phyloP scores from a whole-genome alignment of 2,329 filamentous ascomycete genomes.

The Didymella arachidicola region DNA sequence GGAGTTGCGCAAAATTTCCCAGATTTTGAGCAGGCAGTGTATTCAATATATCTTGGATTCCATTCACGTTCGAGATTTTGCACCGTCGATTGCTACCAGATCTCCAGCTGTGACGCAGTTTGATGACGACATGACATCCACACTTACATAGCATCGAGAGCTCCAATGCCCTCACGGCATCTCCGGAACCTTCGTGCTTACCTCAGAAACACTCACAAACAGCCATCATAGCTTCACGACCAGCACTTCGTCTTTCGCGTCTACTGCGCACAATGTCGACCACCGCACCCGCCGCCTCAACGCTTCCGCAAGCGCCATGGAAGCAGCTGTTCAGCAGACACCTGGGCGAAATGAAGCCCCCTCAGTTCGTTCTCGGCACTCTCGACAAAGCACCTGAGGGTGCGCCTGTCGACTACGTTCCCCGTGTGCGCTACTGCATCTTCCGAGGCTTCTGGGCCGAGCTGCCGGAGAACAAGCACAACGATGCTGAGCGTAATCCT shows the following conservation, averaged over 20 bases:
- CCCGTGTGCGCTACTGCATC: conserved; percentile 78
- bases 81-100: conserved; percentile 6
- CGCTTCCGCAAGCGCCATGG: conserved; percentile 60
- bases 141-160: conserved; percentile 10
- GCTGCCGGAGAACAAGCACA: conserved; percentile 75
- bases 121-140: conserved; percentile 20
- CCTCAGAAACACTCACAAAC: conserved; percentile 10
- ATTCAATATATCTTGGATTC: too few species aligned
- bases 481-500: conserved; percentile 76
- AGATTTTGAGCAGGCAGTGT: neutral
- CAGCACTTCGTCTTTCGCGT: conserved; percentile 47
- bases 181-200: neutral
- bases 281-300: conserved; percentile 50
- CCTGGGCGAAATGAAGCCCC: conserved; percentile 57
- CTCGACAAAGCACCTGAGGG: conserved; percentile 54
- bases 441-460: conserved; percentile 84
- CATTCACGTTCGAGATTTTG: neutral
- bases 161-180: conserved; percentile 10
- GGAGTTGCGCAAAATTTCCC: neutral
- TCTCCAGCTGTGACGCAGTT: conserved; percentile 18
- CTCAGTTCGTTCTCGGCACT: conserved; percentile 62
- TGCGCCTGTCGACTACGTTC: conserved; percentile 53
- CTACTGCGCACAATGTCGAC: conserved; percentile 57
- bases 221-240: conserved; percentile 52
- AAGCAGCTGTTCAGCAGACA: conserved; percentile 59